These are phyloP conservation scores for Backusella psychrophila DNA, from an alignment of 192 early-diverging fungal species.

Conservation along the genomic window DNA sequence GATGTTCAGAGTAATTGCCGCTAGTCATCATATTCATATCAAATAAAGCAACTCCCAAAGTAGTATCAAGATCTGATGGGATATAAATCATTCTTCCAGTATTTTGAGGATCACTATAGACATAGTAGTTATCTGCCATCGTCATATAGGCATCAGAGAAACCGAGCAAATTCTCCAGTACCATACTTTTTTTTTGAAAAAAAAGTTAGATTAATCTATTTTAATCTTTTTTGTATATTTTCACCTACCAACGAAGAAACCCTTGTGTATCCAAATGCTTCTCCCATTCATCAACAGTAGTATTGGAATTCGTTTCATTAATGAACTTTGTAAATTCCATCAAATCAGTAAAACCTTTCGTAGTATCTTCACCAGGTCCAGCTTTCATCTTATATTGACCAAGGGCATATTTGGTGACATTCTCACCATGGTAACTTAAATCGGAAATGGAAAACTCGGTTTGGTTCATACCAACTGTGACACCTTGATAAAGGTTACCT, in stretches of 20 bases:
- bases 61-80: constrained; percentile 5
- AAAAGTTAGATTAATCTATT: neutral
- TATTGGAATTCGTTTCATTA: neutral
- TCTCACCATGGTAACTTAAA: neutral
- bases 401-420: neutral
- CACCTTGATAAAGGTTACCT: constrained; percentile 8
- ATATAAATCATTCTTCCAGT: neutral
- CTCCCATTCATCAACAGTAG: constrained; percentile 9
- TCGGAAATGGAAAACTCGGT: neutral
- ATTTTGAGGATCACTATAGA: neutral
- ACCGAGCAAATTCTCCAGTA: neutral
- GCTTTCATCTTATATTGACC: constrained; percentile 14
- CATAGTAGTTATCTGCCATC: constrained; percentile 5
- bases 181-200: constrained; percentile 1
- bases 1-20: constrained; percentile 12
- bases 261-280: neutral
- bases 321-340: constrained; percentile 9
- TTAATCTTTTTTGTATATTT: neutral
- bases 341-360: neutral
- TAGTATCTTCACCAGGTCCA: neutral
- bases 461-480: neutral
- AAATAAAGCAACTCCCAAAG: constrained; percentile 3
- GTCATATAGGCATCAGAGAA: constrained; percentile 9
- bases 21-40: neutral
- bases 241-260: constrained; percentile 7